Evolutionary conservation across 2,329 filamentous ascomycete genomes (phyloP), one percentile per base, ranked within the genome.

Genomic region (Parastagonospora nodorum): DNA sequence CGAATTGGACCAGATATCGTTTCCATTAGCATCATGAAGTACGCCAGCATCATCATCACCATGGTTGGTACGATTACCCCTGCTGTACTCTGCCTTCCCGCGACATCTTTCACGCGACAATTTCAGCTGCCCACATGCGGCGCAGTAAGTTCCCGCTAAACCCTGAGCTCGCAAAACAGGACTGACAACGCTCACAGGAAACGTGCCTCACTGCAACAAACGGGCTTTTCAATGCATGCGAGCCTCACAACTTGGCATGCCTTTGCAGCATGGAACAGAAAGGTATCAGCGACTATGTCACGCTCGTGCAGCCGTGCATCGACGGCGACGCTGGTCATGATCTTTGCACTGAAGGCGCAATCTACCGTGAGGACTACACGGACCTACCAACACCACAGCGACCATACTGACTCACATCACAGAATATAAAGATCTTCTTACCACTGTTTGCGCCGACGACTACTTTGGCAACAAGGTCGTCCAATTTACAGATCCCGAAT

Each of bases 81-180:
- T 77, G 58, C 84, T 78, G 28, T 80, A 79, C 27, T 41, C 8
- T 19, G 36, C 10, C 29, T 40, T 10, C 44, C 44, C 10, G 10
- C 36, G 10, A 10, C 15, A 5, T 5, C 28, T 4, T 32, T 9
- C 8, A 15, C 36, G 19, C 32, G 82, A 82, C 33, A 84, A 65
- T n/a, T 78, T 71, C 45, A 76, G 47, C n/a, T 61, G 8, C 58
- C 57, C 8, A 54, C 60, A 24, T 64, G 61, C 40, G 55, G 52
- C 14, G 60, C 55, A 4, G 57, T 60, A 51, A 14, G 53, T 49
- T 12, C 16, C 4, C 8, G 8, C n/a, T 29, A 11, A 2, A 10
- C 2, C n/a, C 12, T 5, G 24, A 12, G 6, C 8, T 8, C 16
- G 7, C 24, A 12, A 15, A 32, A 6, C 11, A 7, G 32, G 35